Evolutionary conservation across 768 basidiomycete species (phyloP), one percentile per base, ranked within the genome.

Genomic region (Mycena metata): DNA sequence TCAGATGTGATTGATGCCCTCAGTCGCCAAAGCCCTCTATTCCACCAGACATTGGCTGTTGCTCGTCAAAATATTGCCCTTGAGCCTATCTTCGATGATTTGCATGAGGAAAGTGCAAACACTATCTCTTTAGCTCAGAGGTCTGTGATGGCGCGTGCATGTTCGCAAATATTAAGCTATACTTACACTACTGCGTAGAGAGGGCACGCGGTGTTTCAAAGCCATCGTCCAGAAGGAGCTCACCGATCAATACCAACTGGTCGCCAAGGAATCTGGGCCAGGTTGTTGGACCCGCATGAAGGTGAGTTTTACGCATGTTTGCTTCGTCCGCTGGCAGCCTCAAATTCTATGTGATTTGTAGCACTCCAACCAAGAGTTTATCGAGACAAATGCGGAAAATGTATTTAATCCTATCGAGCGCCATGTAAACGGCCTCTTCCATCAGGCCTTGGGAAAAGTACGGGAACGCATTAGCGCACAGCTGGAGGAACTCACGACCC

Each of bases 131-230:
- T 62, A 1, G 56, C 69, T 1, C 69, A 70, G 33, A 26, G 60
- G 69, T 63, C 15, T 1, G 64, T 51, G 11, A 26, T 16, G 19
- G 42, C 30, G n/a, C 3, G 24, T 24, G 17, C 8, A 8, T 19
- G 19, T 50, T 30, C 3, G 30, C 21, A 13, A 33, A 49, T 47
- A 57, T 17, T 24, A 17, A 6, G 43, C 4, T 26, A 57, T 30
- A 30, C 30, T 30, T 30, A 30, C 30, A 30, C 30, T 6, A 30
- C 30, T 30, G 30, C 30, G 30, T 30, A 70, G 69, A 21, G 56
- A 66, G 11, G 65, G 60, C 2, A 70, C 55, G 8, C 60, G 69
- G 0, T 43, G 55, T 0, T 70, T 70, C 49, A 23, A n/a, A 0
- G 10, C 36, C 19, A 49, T 42, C 5, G 13, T 70, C 0, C 64